Conservation (phyloP, 2,329 filamentous ascomycete genomes). For the Paecilomyces fulvus region DNA sequence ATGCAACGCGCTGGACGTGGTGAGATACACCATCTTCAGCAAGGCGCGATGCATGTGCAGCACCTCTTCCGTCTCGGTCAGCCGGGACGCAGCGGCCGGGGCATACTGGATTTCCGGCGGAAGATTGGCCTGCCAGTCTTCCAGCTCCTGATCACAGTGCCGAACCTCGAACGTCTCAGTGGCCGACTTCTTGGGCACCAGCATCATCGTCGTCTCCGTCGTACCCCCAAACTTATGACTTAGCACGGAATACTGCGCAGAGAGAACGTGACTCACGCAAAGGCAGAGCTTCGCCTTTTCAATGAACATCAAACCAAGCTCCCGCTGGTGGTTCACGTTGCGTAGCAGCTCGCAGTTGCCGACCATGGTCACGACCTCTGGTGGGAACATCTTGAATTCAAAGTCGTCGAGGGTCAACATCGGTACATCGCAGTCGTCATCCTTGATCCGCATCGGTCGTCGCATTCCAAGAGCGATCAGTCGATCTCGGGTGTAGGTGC, state of each 20-base stretch:
- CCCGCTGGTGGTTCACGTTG: conserved; percentile 63
- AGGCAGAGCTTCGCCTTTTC: conserved; percentile 84
- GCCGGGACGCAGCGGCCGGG: conserved; percentile 50
- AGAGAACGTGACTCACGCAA: conserved; percentile 80
- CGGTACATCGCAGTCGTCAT: conserved; percentile 86
- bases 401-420: conserved; percentile 83
- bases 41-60: conserved; percentile 69
- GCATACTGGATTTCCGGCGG: conserved; percentile 66
- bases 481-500: conserved; percentile 88
- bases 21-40: conserved; percentile 88
- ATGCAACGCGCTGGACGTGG: conserved; percentile 82
- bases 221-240: conserved; percentile 67
- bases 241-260: conserved; percentile 84
- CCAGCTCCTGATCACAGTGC: conserved; percentile 68
- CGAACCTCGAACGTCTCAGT: conserved; percentile 75
- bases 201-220: conserved; percentile 75
- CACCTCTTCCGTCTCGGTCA: conserved; percentile 37
- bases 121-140: conserved; percentile 66
- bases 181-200: conserved; percentile 79
- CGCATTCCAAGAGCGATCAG: conserved; percentile 91
- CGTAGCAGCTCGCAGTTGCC: conserved; percentile 62
- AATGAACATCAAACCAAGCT: conserved; percentile 82
- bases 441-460: conserved; percentile 82
- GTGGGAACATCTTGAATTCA: conserved; percentile 61
- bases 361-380: conserved; percentile 60